Base-by-base conservation (phyloP, 257 asterid species). In the Henckelia pumila region DNA sequence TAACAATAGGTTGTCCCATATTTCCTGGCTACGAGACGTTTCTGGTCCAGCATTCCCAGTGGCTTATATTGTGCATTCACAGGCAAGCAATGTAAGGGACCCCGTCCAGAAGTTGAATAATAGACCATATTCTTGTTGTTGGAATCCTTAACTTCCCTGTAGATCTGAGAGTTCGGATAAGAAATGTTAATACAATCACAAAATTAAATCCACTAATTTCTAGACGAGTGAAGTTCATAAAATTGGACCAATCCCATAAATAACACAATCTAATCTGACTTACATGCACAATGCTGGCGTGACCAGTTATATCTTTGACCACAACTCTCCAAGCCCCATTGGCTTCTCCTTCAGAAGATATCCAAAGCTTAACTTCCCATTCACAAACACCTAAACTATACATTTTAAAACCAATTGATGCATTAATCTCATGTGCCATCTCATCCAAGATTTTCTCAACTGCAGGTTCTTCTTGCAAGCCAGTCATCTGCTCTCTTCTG, bases 321-420 rank as follows among this genome's bases (percentile, higher is more conserved):
- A 86, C 91, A 64, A 91, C 86, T 78, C 96, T 91, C 99, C 99
- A 94, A 55, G 96, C 95, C 73, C 97, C 99, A 72, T 88, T 87
- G 65, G 97, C 95, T 59, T 85, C 91, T 77, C 97, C 96, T 56
- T 81, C 83, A 29, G 97, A 88, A 59, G 99, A 85, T 78, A 94
- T 78, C 88, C 97, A 83, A 73, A 94, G 95, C 86, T 88, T 91
- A 66, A 88, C 88, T 77, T 94, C 99, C 93, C 97, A 94, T 85
- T 94, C 95, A 71, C 84, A 85, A 37, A 88, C 99, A 33, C 96
- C 95, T 75, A 94, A 83, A 25, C 91, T 95, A 49, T 94, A 91
- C 99, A 94, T 85, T 84, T 80, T 87, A 56, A 91, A 95, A 65
- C 96, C 96, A 78, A 88, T 81, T 28, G 86, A 84, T 64, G 85